Evolutionary conservation across 2,329 filamentous ascomycete species (phyloP).

Genomic region (Hawksworthiomyces lignivorus): DNA sequence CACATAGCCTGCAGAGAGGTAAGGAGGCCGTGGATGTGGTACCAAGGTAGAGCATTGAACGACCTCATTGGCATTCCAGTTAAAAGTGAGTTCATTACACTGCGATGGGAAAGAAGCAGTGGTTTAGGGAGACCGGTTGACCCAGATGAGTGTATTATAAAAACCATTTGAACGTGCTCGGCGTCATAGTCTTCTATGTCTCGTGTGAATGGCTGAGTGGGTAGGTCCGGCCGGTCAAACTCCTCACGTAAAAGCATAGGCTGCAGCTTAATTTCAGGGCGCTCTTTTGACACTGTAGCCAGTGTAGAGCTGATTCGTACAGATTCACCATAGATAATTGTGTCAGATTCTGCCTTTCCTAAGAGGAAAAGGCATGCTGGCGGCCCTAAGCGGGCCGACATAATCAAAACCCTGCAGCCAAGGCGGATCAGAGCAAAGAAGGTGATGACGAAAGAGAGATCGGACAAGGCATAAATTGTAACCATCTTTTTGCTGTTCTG

Average conservation of each 20-base stretch:
- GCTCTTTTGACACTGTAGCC: constrained; percentile 17
- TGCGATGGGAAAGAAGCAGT: constrained; percentile 32
- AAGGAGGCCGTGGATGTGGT: constrained; percentile 34
- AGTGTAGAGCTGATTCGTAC: constrained; percentile 25
- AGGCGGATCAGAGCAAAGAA: constrained; percentile 37
- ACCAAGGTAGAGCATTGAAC: constrained; percentile 36
- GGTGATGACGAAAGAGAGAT: constrained; percentile 33
- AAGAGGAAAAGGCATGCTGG: constrained; percentile 32
- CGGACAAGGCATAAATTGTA: constrained; percentile 31
- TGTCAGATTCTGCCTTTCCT: constrained; percentile 25
- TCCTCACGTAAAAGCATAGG: constrained; percentile 9
- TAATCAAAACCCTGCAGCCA: constrained; percentile 33
- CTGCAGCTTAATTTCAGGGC: constrained; percentile 16
- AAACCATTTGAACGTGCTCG: constrained; percentile 24
- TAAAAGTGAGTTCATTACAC: constrained; percentile 27
- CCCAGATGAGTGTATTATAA: constrained; percentile 40
- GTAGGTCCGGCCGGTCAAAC: constrained; percentile 10
- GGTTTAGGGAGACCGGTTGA: constrained; percentile 40
- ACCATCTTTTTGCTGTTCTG: constrained; percentile 24
- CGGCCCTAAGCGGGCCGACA: constrained; percentile 34
- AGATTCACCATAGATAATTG: constrained; percentile 29
- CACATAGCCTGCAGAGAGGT: constrained; percentile 36
- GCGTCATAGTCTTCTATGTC: constrained; percentile 19
- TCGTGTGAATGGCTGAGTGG: constrained; percentile 17
- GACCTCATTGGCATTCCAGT: constrained; percentile 28